Base-by-base conservation (phyloP, 2,329 filamentous ascomycete genomes). In the Tetracladium maxilliforme region DNA sequence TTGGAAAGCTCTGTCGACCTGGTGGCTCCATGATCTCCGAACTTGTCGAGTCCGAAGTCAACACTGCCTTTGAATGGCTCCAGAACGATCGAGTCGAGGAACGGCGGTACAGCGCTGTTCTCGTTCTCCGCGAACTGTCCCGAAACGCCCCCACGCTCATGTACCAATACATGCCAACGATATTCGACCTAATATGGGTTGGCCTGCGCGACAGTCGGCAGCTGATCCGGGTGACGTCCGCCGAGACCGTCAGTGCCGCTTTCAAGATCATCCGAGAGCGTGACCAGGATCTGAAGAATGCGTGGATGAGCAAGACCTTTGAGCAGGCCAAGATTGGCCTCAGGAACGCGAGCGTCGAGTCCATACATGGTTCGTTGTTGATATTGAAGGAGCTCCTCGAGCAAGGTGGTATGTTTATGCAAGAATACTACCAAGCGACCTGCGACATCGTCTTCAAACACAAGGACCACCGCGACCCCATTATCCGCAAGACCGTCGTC, bases 401-500 rank as follows among this genome's bases (percentile, higher is more conserved):
- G 34, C 87, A 93, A 47, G 90, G 90, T 26, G 86, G 84, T 39
- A 98, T 98, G 87, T 98, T 92, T 51, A 95, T 98, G 90, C 84
- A 93, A 42, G 81, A 86, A 19, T 73, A 86, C 44, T 98, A 95
- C 49, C 71, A 77, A 30, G 82, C 92, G 39, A 77, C 83, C 8
- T 95, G 87, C 47, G 90, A 98, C 33, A 86, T 90, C 34, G 81
- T 94, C 18, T 74, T 87, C 36, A 78, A 80, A 33, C 81, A 92
- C 48, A 92, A 92, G 49, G 90, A 98, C 39, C 83, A 95, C 40
- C 72, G 82, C 27, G 92, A 98, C 39, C 59, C 72, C 4, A 78
- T 84, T 18, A 90, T 95, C 37, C 70, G 87, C 27, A 79, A 80
- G 40, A 92, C 92, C 6, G 79, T 95, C 16, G 82, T 95, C 19